A percentile compares a stretch with the other conserved stretches of the same genome.
Conservation (phyloP, 2,329 filamentous ascomycete genomes). For the Pseudogymnoascus sp. region DNA sequence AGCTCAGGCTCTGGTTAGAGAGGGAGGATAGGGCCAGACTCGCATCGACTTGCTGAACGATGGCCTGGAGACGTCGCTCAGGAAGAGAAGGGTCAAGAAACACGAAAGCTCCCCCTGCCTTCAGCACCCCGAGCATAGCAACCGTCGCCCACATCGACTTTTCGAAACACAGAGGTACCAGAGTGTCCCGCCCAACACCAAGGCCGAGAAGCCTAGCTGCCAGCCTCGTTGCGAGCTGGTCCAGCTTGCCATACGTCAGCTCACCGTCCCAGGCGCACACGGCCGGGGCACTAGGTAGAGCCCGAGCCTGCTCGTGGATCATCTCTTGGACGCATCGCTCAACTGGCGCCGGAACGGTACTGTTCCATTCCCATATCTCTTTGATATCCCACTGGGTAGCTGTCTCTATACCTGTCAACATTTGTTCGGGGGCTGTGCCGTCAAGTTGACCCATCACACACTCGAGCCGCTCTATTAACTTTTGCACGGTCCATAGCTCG, state of each 20-base stretch:
- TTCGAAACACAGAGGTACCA: conserved; percentile 20
- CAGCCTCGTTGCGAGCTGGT: conserved; percentile 11
- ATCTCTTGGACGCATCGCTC: conserved; percentile 6
- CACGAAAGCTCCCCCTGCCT: conserved; percentile 26
- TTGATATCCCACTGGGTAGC: too few species aligned
- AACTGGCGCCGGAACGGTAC: neutral
- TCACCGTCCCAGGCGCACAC: conserved; percentile 17
- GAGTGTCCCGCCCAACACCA: conserved; percentile 11
- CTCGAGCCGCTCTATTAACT: too few species aligned
- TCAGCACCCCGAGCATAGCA: conserved; percentile 24
- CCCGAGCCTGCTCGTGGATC: conserved; percentile 10
- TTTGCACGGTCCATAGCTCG: too few species aligned
- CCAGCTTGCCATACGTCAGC: conserved; percentile 16
- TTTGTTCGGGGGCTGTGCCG: too few species aligned
- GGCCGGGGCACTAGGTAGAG: conserved; percentile 12
- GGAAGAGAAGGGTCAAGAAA: conserved; percentile 24
- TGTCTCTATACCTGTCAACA: too few species aligned
- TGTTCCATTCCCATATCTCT: neutral
- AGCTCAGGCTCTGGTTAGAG: neutral
- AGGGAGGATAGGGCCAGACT: neutral
- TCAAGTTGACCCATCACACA: too few species aligned
- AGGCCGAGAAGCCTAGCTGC: conserved; percentile 9
- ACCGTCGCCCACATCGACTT: conserved; percentile 22
- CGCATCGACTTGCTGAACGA: neutral
- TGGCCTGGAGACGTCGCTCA: neutral